Conservation (phyloP, 2,329 filamentous ascomycete species). For the Ambrosiella xylebori region DNA sequence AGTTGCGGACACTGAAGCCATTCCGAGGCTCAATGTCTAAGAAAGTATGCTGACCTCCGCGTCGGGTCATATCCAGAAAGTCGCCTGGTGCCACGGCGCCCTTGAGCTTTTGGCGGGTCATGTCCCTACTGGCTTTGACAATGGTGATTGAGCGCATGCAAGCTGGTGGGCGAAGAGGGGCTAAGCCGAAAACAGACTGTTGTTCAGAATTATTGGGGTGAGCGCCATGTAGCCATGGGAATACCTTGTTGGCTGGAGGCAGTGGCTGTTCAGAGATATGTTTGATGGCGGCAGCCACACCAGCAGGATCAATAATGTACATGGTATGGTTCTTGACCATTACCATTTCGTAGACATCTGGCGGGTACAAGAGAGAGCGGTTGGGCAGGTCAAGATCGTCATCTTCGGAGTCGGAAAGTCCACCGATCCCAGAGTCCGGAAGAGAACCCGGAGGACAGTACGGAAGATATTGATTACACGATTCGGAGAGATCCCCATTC, state of each 20-base stretch:
- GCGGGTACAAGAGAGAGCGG: slow-evolving; percentile 59
- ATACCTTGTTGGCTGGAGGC: slow-evolving; percentile 70
- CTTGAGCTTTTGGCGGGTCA: slow-evolving; percentile 60
- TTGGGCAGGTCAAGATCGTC: slow-evolving; percentile 2
- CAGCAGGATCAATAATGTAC: slow-evolving; percentile 54
- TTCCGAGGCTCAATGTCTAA: slow-evolving; percentile 70
- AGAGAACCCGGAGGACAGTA: slow-evolving; percentile 9
- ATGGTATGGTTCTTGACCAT: slow-evolving; percentile 40
- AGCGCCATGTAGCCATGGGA: slow-evolving; percentile 90
- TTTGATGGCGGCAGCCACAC: slow-evolving; percentile 56
- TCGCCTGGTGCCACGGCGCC: slow-evolving; percentile 53
- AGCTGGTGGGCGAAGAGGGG: slow-evolving; percentile 45
- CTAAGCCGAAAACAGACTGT: slow-evolving; percentile 67
- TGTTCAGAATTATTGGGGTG: slow-evolving; percentile 82
- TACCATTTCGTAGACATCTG: slow-evolving; percentile 39
- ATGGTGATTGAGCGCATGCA: slow-evolving; percentile 69
- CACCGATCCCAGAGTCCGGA: background rate
- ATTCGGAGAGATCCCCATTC: background rate
- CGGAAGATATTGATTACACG: slow-evolving; percentile 7
- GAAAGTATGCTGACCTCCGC: slow-evolving; percentile 35
- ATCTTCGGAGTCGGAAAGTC: slow-evolving; percentile 23
- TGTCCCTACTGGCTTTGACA: slow-evolving; percentile 74
- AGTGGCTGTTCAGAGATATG: slow-evolving; percentile 63
- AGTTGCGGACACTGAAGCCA: slow-evolving; percentile 91
- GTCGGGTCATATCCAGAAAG: slow-evolving; percentile 3